Percentiles rank a stretch among this genome's conserved stretches.
phyloP scores from a whole-genome alignment of 1,284 basidiomycete genomes.

The Ustilago trichophora region DNA sequence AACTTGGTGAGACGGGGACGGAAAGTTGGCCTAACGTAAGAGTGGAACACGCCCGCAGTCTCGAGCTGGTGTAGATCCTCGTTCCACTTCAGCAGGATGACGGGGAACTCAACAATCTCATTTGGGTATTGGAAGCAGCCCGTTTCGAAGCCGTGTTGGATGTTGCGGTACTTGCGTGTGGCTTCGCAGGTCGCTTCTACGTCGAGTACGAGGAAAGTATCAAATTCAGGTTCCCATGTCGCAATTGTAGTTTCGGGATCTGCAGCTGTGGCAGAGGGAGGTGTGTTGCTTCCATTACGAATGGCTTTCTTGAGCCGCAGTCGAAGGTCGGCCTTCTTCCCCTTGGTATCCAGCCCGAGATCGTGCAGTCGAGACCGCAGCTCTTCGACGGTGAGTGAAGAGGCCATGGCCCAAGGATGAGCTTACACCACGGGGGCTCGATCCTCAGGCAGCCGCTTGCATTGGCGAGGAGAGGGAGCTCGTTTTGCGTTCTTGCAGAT shows the following conservation, averaged over 20 bases:
- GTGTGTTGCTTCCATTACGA: slow-evolving; percentile 23
- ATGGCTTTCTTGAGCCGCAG: slow-evolving; percentile 44
- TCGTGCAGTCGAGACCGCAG: slow-evolving; percentile 43
- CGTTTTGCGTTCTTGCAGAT: too few relatives aligned
- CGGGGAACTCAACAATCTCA: slow-evolving; percentile 86
- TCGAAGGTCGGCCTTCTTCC: slow-evolving; percentile 58
- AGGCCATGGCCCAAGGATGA: slow-evolving; percentile 43
- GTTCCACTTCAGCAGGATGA: slow-evolving; percentile 83
- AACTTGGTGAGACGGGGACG: slow-evolving; percentile 81
- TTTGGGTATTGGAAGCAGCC: slow-evolving; percentile 77
- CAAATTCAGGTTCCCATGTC: slow-evolving; percentile 54
- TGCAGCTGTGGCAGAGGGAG: neutral
- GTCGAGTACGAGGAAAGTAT: slow-evolving; percentile 73
- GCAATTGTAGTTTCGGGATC: neutral
- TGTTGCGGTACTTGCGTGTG: slow-evolving; percentile 41
- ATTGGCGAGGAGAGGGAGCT: slow-evolving; percentile 11
- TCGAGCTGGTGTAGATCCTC: slow-evolving; percentile 69
- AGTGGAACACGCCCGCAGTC: slow-evolving; percentile 81
- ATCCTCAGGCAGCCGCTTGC: slow-evolving; percentile 27
- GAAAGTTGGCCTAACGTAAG: slow-evolving; percentile 88
- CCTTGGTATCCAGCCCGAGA: slow-evolving; percentile 61
- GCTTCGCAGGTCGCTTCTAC: slow-evolving; percentile 85
- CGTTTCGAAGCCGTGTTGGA: slow-evolving; percentile 31
- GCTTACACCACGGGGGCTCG: slow-evolving; percentile 22
- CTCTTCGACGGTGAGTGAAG: slow-evolving; percentile 41